Evolutionary conservation across 176 grass and related monocot genomes (phyloP).

Genomic region (Rhynchospora pubera): DNA sequence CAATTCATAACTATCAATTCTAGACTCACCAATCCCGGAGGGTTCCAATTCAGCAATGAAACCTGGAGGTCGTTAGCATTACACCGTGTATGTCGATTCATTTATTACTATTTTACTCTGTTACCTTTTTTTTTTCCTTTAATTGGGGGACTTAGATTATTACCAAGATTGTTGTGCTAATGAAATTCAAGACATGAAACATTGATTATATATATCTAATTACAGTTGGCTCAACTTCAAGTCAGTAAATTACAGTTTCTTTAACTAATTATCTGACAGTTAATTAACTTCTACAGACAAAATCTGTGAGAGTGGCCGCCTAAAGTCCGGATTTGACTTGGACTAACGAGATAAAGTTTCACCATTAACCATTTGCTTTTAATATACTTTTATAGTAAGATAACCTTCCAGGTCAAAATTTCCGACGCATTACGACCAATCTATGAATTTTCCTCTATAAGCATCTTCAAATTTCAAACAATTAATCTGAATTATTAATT

Average conservation of each 20-base stretch:
- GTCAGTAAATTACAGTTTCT: background rate
- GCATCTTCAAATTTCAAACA: background rate
- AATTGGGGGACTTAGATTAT: background rate
- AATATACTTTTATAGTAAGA: background rate
- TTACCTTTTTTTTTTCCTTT: background rate
- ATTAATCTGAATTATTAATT: background rate
- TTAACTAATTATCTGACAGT: background rate
- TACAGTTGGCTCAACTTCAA: background rate
- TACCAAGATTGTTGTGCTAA: background rate
- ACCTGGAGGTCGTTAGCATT: background rate
- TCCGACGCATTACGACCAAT: background rate
- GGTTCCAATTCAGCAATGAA: background rate
- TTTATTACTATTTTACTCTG: background rate
- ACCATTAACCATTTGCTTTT: background rate
- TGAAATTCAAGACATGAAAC: background rate
- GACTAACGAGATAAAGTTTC: slow-evolving; percentile 9
- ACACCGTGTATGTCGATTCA: background rate
- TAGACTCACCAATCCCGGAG: no score
- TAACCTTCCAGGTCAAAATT: slow-evolving; percentile 9
- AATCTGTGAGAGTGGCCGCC: background rate
- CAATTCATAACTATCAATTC: background rate
- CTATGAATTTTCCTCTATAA: background rate
- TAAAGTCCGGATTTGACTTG: slow-evolving; percentile 20
- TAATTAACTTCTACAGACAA: slow-evolving; percentile 12
- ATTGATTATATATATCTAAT: background rate